Conservation (phyloP, 2,329 filamentous ascomycete genomes). For the Microdochium paspali region DNA sequence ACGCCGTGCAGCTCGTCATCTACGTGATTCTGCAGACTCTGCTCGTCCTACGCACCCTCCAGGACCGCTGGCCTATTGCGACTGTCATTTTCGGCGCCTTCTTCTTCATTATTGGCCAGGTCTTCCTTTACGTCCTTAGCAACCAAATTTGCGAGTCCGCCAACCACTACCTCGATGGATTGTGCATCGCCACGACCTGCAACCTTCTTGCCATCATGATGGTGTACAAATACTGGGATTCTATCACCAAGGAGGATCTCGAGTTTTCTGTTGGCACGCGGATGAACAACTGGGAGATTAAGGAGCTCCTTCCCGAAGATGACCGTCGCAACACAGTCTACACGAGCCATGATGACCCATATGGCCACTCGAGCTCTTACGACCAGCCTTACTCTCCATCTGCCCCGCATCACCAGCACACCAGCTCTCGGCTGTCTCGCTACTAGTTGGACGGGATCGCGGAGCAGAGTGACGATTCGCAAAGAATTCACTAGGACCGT, state of each 20-base stretch:
- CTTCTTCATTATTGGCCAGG: slow-evolving; percentile 87
- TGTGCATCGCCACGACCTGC: slow-evolving; percentile 90
- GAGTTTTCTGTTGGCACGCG: slow-evolving; percentile 95
- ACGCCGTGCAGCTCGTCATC: slow-evolving; percentile 75
- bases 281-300: slow-evolving; percentile 97
- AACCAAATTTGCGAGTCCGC: slow-evolving; percentile 73
- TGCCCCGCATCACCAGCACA: slow-evolving; percentile 4
- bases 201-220: slow-evolving; percentile 97
- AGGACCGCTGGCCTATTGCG: slow-evolving; percentile 91
- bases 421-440: not conserved
- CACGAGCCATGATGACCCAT: slow-evolving; percentile 52
- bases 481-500: too few species aligned
- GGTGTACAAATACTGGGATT: slow-evolving; percentile 99
- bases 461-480: too few species aligned
- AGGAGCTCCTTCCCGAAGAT: slow-evolving; percentile 77
- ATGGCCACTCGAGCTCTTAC: slow-evolving; percentile 44
- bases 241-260: slow-evolving; percentile 94
- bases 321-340: slow-evolving; percentile 68
- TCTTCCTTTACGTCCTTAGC: slow-evolving; percentile 86
- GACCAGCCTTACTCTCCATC: slow-evolving; percentile 40
- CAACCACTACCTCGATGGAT: slow-evolving; percentile 85
- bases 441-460: slow-evolving; percentile 1
- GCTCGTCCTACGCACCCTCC: slow-evolving; percentile 78
- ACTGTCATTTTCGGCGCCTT: slow-evolving; percentile 85
- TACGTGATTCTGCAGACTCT: slow-evolving; percentile 85